phyloP scores from a whole-genome alignment of 2,329 filamentous ascomycete genomes.

The Claviceps sp. region DNA sequence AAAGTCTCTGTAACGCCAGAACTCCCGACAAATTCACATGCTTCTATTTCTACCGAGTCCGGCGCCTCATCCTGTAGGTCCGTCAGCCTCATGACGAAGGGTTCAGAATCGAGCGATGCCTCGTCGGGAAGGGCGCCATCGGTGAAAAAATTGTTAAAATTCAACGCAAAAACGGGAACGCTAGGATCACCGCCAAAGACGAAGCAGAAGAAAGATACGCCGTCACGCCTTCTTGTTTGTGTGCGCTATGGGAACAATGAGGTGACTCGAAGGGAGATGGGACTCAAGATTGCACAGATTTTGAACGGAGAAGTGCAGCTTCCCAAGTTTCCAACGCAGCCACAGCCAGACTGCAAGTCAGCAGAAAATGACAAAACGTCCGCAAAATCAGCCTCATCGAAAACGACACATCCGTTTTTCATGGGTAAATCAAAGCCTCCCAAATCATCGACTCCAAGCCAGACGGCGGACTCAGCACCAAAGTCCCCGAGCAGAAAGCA shows the following conservation, averaged over 20 bases:
- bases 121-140: slow-evolving; percentile 11
- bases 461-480: slow-evolving; percentile 10
- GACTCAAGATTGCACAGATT: slow-evolving; percentile 50
- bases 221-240: slow-evolving; percentile 30
- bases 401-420: slow-evolving; percentile 31
- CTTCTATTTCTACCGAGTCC: neutral
- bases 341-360: neutral
- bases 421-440: slow-evolving; percentile 19
- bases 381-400: slow-evolving; percentile 12
- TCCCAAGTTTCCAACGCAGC: slow-evolving; percentile 11
- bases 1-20: neutral
- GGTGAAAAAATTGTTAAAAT: slow-evolving; percentile 32
- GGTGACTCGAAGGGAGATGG: slow-evolving; percentile 33
- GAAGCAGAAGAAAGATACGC: slow-evolving; percentile 24
- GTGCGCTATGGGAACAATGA: slow-evolving; percentile 46
- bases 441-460: slow-evolving; percentile 8
- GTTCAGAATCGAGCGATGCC: slow-evolving; percentile 1
- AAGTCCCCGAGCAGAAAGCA: slow-evolving; percentile 19
- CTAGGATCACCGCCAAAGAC: slow-evolving; percentile 46
- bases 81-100: neutral
- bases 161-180: slow-evolving; percentile 48
- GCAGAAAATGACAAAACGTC: neutral
- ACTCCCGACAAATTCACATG: neutral
- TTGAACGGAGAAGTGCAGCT: slow-evolving; percentile 24
- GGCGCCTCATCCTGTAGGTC: neutral